A percentile compares a stretch with the other conserved stretches of the same genome.
Evolutionary conservation across 352 stramenopile species (phyloP).

Genomic region (Pythium aphanidermatum): DNA sequence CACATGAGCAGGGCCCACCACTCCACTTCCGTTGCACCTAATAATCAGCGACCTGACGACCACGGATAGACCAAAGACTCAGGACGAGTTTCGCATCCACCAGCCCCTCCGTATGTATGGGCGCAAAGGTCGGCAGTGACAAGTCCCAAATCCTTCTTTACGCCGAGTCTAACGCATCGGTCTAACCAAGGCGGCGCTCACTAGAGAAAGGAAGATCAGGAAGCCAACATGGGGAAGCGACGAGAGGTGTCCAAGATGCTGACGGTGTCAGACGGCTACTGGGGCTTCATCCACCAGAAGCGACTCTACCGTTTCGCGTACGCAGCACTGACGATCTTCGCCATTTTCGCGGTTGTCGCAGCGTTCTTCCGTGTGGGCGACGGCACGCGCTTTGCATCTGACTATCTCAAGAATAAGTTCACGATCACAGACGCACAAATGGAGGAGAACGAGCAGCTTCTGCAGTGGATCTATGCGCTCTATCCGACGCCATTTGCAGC

Average conservation of each 20-base stretch:
- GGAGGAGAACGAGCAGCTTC: conserved; percentile 65
- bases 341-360: conserved; percentile 70
- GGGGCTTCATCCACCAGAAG: conserved; percentile 68
- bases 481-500: conserved; percentile 62
- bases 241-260: conserved; percentile 63
- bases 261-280: conserved; percentile 68
- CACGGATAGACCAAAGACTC: no score
- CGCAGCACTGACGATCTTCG: conserved; percentile 65
- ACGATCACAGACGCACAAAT: conserved; percentile 50
- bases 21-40: no score
- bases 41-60: no score
- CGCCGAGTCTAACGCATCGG: background rate
- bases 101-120: no score
- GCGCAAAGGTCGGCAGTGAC: no score
- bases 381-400: conserved; percentile 40
- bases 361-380: conserved; percentile 65
- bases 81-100: no score
- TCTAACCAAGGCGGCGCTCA: background rate
- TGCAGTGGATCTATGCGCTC: conserved; percentile 71
- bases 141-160: no score
- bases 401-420: conserved; percentile 36
- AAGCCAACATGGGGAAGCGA: conserved; percentile 47
- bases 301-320: conserved; percentile 73
- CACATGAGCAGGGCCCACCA: no score
- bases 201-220: background rate